These are phyloP conservation scores for Paramecium biaurelia DNA, from an alignment of 73 alveolate species.

Conservation along the genomic window DNA sequence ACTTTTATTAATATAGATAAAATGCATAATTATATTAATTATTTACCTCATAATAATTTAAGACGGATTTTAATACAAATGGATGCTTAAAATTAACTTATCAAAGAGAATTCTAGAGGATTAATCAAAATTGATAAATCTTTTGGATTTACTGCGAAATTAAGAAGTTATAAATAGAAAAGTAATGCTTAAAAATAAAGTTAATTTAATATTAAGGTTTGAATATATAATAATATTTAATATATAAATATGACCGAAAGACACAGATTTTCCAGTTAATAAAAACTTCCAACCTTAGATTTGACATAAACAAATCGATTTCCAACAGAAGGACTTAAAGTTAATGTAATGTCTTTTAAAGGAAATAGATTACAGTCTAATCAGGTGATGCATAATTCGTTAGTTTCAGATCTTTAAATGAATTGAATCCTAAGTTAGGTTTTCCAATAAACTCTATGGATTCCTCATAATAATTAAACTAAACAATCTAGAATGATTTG, in stretches of 20 bases:
- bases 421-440: conserved; percentile 9
- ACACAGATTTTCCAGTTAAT: neutral
- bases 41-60: neutral
- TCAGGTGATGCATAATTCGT: conserved; percentile 46
- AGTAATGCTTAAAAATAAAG: neutral
- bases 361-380: neutral
- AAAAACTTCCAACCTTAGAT: conserved; percentile 6
- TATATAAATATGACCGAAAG: neutral
- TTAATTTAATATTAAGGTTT: neutral
- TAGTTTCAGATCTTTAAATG: neutral
- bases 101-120: neutral
- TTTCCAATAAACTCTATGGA: neutral
- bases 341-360: neutral
- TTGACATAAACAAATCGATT: neutral
- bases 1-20: neutral
- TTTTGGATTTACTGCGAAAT: neutral
- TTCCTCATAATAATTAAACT: neutral
- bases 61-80: neutral
- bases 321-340: neutral
- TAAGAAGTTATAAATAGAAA: neutral
- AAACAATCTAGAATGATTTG: neutral
- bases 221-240: neutral
- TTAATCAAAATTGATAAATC: neutral
- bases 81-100: neutral
- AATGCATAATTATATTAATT: neutral